Percentiles rank a stretch among this genome's conserved stretches.
Conservation (phyloP, 2,329 filamentous ascomycete genomes). For the Aureobasidium pullulans region DNA sequence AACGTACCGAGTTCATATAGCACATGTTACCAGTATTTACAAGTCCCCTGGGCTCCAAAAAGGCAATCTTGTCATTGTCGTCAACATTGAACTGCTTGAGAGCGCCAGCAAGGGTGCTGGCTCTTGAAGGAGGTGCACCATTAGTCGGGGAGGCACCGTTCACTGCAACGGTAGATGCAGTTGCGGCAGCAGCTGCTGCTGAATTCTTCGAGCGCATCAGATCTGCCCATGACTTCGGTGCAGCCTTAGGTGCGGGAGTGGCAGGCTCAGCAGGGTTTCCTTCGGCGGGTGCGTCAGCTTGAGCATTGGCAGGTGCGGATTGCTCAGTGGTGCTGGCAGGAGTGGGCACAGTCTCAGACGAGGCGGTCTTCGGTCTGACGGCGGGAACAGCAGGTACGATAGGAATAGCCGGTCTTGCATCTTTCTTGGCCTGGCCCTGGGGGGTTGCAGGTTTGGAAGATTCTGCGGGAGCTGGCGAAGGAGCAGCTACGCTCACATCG, state of each 20-base stretch:
- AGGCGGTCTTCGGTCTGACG: slow-evolving; percentile 31
- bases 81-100: slow-evolving; percentile 65
- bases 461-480: slow-evolving; percentile 40
- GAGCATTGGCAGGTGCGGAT: slow-evolving; percentile 13
- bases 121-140: slow-evolving; percentile 37
- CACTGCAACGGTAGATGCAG: slow-evolving; percentile 19
- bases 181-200: slow-evolving; percentile 26
- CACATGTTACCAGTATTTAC: slow-evolving; percentile 99
- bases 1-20: slow-evolving; percentile 91
- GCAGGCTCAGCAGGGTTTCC: slow-evolving; percentile 33
- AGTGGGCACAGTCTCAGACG: slow-evolving; percentile 24
- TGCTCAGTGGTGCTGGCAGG: neutral
- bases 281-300: slow-evolving; percentile 16
- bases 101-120: slow-evolving; percentile 65
- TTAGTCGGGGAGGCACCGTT: slow-evolving; percentile 17
- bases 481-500: slow-evolving; percentile 43
- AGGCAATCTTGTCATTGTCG: slow-evolving; percentile 60
- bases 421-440: slow-evolving; percentile 29
- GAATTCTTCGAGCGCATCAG: slow-evolving; percentile 50
- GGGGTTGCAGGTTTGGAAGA: slow-evolving; percentile 27
- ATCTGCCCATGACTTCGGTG: slow-evolving; percentile 59
- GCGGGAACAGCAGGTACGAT: slow-evolving; percentile 42
- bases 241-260: slow-evolving; percentile 33
- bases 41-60: slow-evolving; percentile 85
- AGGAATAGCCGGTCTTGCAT: slow-evolving; percentile 43